Evolutionary conservation across 805 yeast species (phyloP).

Genomic region (Isabelozyma pseudorhagii): DNA sequence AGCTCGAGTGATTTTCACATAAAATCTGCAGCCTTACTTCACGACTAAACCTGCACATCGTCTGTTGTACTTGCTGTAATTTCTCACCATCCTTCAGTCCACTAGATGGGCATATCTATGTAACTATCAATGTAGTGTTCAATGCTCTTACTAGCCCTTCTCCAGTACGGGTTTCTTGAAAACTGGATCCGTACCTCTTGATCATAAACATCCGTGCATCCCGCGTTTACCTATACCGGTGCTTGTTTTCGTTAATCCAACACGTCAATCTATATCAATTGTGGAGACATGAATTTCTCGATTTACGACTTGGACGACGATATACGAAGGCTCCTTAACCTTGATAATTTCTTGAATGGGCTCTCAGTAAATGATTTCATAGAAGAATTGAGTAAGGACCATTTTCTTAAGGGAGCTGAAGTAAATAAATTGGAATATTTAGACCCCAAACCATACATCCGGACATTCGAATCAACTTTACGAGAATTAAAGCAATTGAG

Average conservation of each 20-base stretch:
- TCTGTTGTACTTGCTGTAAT: too few relatives aligned
- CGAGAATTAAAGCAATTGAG: constrained; percentile 63
- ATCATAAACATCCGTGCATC: not conserved
- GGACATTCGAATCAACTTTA: constrained; percentile 86
- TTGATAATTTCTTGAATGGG: constrained; percentile 65
- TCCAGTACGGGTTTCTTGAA: too few relatives aligned
- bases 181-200: too few relatives aligned
- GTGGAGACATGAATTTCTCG: constrained; percentile 35
- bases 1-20: not conserved
- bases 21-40: too few relatives aligned
- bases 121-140: too few relatives aligned
- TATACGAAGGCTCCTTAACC: constrained; percentile 50
- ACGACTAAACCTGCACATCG: too few relatives aligned
- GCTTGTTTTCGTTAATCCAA: not conserved
- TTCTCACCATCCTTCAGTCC: too few relatives aligned
- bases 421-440: constrained; percentile 52
- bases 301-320: constrained; percentile 65
- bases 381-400: constrained; percentile 72
- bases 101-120: too few relatives aligned
- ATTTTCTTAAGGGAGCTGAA: constrained; percentile 48
- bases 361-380: constrained; percentile 76
- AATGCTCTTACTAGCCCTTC: too few relatives aligned
- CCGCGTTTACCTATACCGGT: not conserved
- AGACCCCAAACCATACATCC: constrained; percentile 92
- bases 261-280: too few relatives aligned